Base-by-base conservation (phyloP, 75 land plant species). In the Pseudotsuga menziesii region DNA sequence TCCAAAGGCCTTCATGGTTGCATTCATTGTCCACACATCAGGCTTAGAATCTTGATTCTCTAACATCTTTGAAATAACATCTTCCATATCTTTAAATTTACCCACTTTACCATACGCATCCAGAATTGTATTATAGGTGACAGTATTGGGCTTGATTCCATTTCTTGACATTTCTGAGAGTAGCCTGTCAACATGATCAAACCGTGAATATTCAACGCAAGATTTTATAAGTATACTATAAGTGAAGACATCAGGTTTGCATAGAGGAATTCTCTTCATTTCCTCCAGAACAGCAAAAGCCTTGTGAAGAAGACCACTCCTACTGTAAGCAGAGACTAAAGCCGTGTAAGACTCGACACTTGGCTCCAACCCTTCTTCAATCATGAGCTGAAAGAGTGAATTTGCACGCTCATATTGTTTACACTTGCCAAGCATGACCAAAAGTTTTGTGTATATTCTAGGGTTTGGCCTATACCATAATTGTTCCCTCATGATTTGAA, bases 11-110 rank as follows among this genome's bases (percentile, higher is more conserved):
- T 88, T 80, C 29, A 95, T 76, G 14, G 93, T 84, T 22, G 90
- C 84, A 80, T 95, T 95, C 89, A 90, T 86, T 22, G 96, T 93
- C 92, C 96, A 88, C n/a, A 82, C 84, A 82, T 95, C 96, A 11
- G 96, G 91, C 76, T 82, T 82, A 54, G 85, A 89, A 26, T 83
- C 64, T 5, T 74, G 57, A 16, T 82, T 76, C 22, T 56, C 72
- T 22, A 92, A 87, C 93, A 95, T 93, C 58, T 82, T 57, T 58
- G 77, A 56, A 13, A 93, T 79, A 12, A 82, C 74, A 4, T 83
- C 77, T 78, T 95, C 96, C 90, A 95, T 85, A 72, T 89, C 90
- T 35, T 72, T 76, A 76, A 89, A 87, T 78, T 88, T 87, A 55
- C 89, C 83, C 44, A 87, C 91, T 81, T 88, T 95, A 36, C 96